phyloP scores from a whole-genome alignment of 768 basidiomycete species.

The Hericium rajendrae region DNA sequence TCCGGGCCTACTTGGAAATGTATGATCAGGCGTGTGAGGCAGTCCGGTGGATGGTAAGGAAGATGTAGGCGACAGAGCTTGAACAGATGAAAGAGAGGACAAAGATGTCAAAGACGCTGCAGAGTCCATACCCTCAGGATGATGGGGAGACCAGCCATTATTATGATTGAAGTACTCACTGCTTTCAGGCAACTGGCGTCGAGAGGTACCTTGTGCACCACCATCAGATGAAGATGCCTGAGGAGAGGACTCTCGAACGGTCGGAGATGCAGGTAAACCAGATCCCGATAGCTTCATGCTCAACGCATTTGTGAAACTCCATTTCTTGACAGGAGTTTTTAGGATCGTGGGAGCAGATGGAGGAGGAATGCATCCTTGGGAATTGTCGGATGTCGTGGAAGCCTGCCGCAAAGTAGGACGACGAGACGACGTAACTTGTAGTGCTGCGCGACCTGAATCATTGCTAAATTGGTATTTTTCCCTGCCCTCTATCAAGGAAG shows the following conservation, averaged over 20 bases:
- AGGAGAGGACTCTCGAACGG: slow-evolving; percentile 32
- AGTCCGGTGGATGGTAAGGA: slow-evolving; percentile 21
- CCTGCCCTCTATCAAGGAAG: too few species aligned
- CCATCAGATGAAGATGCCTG: slow-evolving; percentile 48
- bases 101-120: slow-evolving; percentile 68
- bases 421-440: slow-evolving; percentile 41
- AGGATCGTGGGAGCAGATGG: slow-evolving; percentile 38
- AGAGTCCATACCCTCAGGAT: slow-evolving; percentile 69
- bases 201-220: slow-evolving; percentile 59
- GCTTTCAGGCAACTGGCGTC: slow-evolving; percentile 60
- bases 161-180: slow-evolving; percentile 56
- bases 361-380: slow-evolving; percentile 27
- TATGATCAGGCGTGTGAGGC: slow-evolving; percentile 59
- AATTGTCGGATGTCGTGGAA: slow-evolving; percentile 15
- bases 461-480: background rate
- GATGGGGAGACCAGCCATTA: slow-evolving; percentile 52
- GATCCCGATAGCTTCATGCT: slow-evolving; percentile 64
- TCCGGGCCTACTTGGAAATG: slow-evolving; percentile 50
- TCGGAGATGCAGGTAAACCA: slow-evolving; percentile 52
- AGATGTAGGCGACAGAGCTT: slow-evolving; percentile 25
- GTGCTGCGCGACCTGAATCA: slow-evolving; percentile 37
- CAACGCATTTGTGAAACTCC: slow-evolving; percentile 86
- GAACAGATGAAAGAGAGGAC: slow-evolving; percentile 63
- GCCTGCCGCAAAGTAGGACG: slow-evolving; percentile 21
- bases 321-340: slow-evolving; percentile 91